A percentile compares a stretch with the other conserved stretches of the same genome.
These are phyloP conservation scores for Colletotrichum liriopes DNA, from an alignment of 2,329 filamentous ascomycete genomes.

Conservation along the genomic window DNA sequence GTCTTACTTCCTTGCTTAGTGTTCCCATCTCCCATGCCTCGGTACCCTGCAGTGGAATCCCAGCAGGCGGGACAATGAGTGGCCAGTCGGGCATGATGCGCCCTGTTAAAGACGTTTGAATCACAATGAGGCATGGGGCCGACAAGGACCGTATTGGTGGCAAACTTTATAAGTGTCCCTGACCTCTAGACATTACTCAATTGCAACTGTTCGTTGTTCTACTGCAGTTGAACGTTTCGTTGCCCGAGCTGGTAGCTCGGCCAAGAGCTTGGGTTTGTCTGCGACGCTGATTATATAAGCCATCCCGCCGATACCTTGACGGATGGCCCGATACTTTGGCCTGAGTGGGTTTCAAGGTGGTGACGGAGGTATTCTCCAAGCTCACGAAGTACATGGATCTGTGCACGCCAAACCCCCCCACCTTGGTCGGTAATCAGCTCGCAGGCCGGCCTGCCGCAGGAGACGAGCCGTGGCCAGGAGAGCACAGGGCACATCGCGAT, in stretches of 20 bases:
- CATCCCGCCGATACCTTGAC: not conserved
- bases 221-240: not conserved
- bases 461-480: slow-evolving; percentile 15
- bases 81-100: not conserved
- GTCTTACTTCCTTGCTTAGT: slow-evolving; percentile 33
- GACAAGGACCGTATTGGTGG: not conserved
- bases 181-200: slow-evolving; percentile 8
- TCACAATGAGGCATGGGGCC: not conserved
- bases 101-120: not conserved
- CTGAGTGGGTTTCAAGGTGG: too few relatives aligned
- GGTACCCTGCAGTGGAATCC: slow-evolving; percentile 10
- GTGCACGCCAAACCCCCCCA: slow-evolving; percentile 23
- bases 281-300: slow-evolving; percentile 34
- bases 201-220: slow-evolving; percentile 14
- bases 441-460: not conserved
- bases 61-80: not conserved
- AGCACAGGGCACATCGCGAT: slow-evolving; percentile 44
- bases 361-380: slow-evolving; percentile 16
- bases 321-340: not conserved
- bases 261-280: slow-evolving; percentile 21
- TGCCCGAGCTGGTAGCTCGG: slow-evolving; percentile 21
- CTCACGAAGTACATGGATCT: slow-evolving; percentile 27
- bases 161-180: not conserved
- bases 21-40: slow-evolving; percentile 19
- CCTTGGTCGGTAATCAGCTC: slow-evolving; percentile 32